These are phyloP conservation scores for Xylariaceae sp. DNA, from an alignment of 2,329 filamentous ascomycete species.

Conservation along the genomic window DNA sequence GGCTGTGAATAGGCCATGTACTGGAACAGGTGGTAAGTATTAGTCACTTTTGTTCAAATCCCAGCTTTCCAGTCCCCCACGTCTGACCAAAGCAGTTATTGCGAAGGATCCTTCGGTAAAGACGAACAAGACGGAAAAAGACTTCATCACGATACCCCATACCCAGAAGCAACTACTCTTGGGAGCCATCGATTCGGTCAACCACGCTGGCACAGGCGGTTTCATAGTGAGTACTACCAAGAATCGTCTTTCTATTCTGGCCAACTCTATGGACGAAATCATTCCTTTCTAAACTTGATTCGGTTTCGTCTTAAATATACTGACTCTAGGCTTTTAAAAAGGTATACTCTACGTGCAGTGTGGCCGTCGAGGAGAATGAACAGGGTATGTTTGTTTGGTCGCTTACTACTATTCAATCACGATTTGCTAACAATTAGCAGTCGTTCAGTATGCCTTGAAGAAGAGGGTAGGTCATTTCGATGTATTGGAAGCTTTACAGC, in stretches of 20 bases:
- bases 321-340: slow-evolving; percentile 6
- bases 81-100: slow-evolving; percentile 63
- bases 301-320: slow-evolving; percentile 45
- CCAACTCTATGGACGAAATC: neutral
- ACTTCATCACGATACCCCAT: slow-evolving; percentile 93
- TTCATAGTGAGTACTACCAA: slow-evolving; percentile 62
- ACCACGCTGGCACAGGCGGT: slow-evolving; percentile 88
- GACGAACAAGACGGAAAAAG: slow-evolving; percentile 95
- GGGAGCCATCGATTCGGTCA: slow-evolving; percentile 91
- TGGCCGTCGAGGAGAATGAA: slow-evolving; percentile 93
- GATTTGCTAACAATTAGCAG: slow-evolving; percentile 44
- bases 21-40: slow-evolving; percentile 76
- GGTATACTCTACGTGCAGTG: slow-evolving; percentile 85
- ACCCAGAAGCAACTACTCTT: slow-evolving; percentile 93
- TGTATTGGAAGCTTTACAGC: neutral
- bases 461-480: slow-evolving; percentile 52
- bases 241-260: neutral
- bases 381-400: slow-evolving; percentile 38
- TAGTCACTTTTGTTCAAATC: neutral
- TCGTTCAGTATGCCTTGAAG: slow-evolving; percentile 90
- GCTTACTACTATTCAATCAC: neutral
- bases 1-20: slow-evolving; percentile 69
- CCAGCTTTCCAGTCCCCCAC: neutral
- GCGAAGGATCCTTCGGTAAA: slow-evolving; percentile 96
- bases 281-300: slow-evolving; percentile 52